Conservation (phyloP, 73 alveolate species). For the Paramecium primaurelia region DNA sequence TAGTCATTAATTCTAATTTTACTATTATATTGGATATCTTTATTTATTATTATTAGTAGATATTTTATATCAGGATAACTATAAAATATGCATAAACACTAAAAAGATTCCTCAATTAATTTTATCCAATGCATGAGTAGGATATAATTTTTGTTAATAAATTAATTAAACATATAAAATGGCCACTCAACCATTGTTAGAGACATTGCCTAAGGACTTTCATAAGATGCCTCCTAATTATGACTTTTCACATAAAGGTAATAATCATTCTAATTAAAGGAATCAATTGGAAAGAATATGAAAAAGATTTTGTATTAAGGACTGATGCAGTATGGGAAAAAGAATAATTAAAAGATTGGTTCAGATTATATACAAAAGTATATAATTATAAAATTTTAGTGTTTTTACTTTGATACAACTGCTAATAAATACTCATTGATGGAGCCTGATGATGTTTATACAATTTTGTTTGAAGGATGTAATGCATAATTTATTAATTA, state of each 20-base stretch:
- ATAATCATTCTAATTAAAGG: neutral
- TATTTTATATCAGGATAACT: neutral
- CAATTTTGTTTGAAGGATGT: conserved; percentile 48
- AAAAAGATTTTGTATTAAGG: conserved; percentile 34
- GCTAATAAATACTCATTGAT: conserved; percentile 21
- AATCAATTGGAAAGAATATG: conserved; percentile 33
- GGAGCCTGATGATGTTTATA: conserved; percentile 55
- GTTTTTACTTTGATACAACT: conserved; percentile 38
- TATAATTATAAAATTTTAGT: neutral
- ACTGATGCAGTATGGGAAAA: conserved; percentile 58
- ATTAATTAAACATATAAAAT: neutral
- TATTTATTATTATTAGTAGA: neutral
- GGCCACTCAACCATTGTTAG: neutral
- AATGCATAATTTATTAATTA: neutral
- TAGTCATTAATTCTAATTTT: neutral
- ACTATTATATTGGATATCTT: neutral
- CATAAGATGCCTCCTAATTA: conserved; percentile 35
- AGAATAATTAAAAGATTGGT: conserved; percentile 33
- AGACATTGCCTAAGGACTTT: neutral
- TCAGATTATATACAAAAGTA: conserved; percentile 37
- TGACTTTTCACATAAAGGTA: conserved; percentile 34
- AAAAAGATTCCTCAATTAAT: neutral
- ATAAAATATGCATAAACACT: neutral
- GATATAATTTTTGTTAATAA: neutral
- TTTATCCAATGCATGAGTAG: neutral